Evolutionary conservation across 805 yeast species (phyloP).

Genomic region (Cyberlindnera veronae): DNA sequence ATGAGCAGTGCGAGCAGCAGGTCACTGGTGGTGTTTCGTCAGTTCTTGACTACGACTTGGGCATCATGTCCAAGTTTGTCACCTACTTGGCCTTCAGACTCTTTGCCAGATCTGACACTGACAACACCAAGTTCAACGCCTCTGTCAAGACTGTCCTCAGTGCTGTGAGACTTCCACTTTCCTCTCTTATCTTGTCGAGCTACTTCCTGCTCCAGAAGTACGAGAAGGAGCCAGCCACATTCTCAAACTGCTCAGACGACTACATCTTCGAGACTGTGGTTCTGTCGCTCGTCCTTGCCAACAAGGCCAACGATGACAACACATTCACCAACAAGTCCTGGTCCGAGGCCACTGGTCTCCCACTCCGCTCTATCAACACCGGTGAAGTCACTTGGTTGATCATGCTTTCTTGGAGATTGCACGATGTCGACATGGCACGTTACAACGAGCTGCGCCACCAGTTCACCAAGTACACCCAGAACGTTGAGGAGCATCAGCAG

Average conservation of each 20-base stretch:
- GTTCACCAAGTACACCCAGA: slow-evolving; percentile 23
- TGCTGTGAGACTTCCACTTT: slow-evolving; percentile 84
- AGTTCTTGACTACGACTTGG: slow-evolving; percentile 75
- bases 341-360: slow-evolving; percentile 91
- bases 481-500: slow-evolving; percentile 22
- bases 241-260: slow-evolving; percentile 30
- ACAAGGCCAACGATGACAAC: slow-evolving; percentile 94
- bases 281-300: slow-evolving; percentile 75
- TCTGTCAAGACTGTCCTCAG: slow-evolving; percentile 66
- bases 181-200: slow-evolving; percentile 75
- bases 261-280: slow-evolving; percentile 54
- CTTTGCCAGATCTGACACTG: slow-evolving; percentile 47
- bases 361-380: slow-evolving; percentile 53
- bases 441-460: slow-evolving; percentile 23
- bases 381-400: slow-evolving; percentile 71
- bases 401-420: slow-evolving; percentile 57
- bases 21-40: slow-evolving; percentile 70
- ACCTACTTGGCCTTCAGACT: slow-evolving; percentile 71
- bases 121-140: slow-evolving; percentile 45
- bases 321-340: slow-evolving; percentile 94
- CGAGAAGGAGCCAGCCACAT: slow-evolving; percentile 34
- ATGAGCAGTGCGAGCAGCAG: slow-evolving; percentile 20
- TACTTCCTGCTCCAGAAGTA: slow-evolving; percentile 71
- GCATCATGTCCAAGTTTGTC: slow-evolving; percentile 74
- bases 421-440: slow-evolving; percentile 30